Evolutionary conservation across 495 filamentous ascomycete species (phyloP), one percentile per base, ranked within the genome.

Genomic region (Penicillium daleae): DNA sequence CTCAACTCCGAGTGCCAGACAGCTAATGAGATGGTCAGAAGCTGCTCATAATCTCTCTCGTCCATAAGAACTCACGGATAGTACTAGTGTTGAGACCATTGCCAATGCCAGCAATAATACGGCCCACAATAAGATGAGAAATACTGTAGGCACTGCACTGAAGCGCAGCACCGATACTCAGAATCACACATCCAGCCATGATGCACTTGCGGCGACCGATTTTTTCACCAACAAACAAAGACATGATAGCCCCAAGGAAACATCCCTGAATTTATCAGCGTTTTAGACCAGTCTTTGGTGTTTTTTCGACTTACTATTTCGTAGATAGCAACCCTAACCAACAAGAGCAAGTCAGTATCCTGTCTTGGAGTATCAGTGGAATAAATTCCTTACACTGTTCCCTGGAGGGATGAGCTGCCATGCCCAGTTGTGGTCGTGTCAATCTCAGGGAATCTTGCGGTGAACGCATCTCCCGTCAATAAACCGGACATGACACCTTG

Each of bases 1-100:
- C 85, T 86, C 8, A 86, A 82, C 58, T 85, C 83, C 32, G 80
- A 79, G 66, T 83, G 82, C 83, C 83, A 85, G 10, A 82, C 78
- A 15, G 83, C 74, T 75, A 44, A 21, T 31, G 22, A 6, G 8
- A 19, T 32, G 22, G 24, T 59, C 12, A 64, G 52, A 46, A 24
- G 32, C 19, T 39, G 35, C 35, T 39, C 29, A 31, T 10, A 4
- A 15, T 15, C 10, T 39, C 4, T 9, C 10, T 12, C 12, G 4
- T 12, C 4, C 12, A 39, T 15, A 12, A 39, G 4, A 4, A 39
- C 74, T 60, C 63, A 77, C 74, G 83, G 17, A 82, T 80, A 10
- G 81, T 79, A 40, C 78, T 80, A 17, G 77, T 81, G 26, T 83
- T 74, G 44, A 79, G 72, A 33, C 83, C 83, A 59, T 84, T 77